Conservation (phyloP, 345 rosid species). For the Citrus sp. region DNA sequence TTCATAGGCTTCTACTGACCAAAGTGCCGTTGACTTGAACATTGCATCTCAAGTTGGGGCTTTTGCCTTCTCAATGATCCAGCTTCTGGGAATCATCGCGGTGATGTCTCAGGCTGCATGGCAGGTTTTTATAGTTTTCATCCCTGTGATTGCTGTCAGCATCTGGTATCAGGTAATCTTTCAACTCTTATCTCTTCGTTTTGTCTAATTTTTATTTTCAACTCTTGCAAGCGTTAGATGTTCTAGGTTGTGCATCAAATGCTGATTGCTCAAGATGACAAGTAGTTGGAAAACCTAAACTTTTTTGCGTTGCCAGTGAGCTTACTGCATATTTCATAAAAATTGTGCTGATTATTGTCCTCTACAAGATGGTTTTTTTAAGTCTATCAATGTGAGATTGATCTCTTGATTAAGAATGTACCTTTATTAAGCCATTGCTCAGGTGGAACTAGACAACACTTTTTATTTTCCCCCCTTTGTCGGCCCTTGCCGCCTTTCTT, state of each 20-base stretch:
- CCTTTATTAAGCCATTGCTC: background rate
- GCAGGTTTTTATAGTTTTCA: conserved; percentile 53
- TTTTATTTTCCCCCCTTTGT: too few relatives aligned
- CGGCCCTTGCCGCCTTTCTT: too few relatives aligned
- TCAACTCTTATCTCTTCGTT: background rate
- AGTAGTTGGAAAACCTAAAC: background rate
- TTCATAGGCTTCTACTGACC: conserved; percentile 73
- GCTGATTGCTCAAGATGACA: background rate
- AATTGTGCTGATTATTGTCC: background rate
- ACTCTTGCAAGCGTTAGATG: background rate
- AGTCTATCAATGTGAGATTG: background rate
- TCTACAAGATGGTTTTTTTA: background rate
- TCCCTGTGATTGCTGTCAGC: conserved; percentile 50
- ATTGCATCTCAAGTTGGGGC: conserved; percentile 45
- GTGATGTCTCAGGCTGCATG: conserved; percentile 71
- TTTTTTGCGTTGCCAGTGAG: background rate
- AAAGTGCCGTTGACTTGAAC: conserved; percentile 54
- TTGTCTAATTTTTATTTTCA: background rate
- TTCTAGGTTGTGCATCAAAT: background rate
- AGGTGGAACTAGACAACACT: too few relatives aligned
- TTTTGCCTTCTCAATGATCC: conserved; percentile 46
- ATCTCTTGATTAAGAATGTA: background rate
- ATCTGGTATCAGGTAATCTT: conserved; percentile 62
- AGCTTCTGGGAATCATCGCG: conserved; percentile 53
- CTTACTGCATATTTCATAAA: background rate